phyloP scores from a whole-genome alignment of 306 rosid genomes.

The Senna tora region DNA sequence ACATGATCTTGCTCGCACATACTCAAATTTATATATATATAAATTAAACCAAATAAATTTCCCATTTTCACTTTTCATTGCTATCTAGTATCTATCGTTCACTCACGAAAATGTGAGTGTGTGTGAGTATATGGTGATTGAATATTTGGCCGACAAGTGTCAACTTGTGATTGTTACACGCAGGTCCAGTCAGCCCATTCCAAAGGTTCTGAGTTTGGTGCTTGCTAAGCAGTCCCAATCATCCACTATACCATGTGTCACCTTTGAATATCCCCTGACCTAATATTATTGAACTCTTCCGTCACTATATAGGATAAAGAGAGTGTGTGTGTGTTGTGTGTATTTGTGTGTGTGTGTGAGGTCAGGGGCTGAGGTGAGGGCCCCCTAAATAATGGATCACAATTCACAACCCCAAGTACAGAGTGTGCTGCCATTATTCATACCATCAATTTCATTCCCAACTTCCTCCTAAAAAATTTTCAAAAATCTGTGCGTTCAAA shows the following conservation, averaged over 20 bases:
- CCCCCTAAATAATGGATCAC: constrained; percentile 64
- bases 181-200: constrained; percentile 34
- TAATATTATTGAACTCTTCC: constrained; percentile 51
- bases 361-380: constrained; percentile 41
- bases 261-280: constrained; percentile 48
- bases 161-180: constrained; percentile 38
- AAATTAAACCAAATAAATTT: too few relatives aligned
- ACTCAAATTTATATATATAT: too few relatives aligned
- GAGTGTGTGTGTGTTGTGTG: neutral
- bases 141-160: constrained; percentile 55
- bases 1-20: constrained; percentile 73
- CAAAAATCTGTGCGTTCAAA: too few relatives aligned
- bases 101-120: too few relatives aligned
- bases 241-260: constrained; percentile 56
- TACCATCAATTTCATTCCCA: constrained; percentile 64
- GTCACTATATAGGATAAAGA: constrained; percentile 31
- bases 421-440: constrained; percentile 72
- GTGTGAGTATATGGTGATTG: neutral
- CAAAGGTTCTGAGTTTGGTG: constrained; percentile 37
- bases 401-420: constrained; percentile 58
- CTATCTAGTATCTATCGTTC: too few relatives aligned
- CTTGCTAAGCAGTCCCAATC: constrained; percentile 59
- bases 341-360: constrained; percentile 17
- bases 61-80: too few relatives aligned
- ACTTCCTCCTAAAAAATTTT: too few relatives aligned